Conservation (phyloP, 257 asterid species). For the Solanum bukasovii region DNA sequence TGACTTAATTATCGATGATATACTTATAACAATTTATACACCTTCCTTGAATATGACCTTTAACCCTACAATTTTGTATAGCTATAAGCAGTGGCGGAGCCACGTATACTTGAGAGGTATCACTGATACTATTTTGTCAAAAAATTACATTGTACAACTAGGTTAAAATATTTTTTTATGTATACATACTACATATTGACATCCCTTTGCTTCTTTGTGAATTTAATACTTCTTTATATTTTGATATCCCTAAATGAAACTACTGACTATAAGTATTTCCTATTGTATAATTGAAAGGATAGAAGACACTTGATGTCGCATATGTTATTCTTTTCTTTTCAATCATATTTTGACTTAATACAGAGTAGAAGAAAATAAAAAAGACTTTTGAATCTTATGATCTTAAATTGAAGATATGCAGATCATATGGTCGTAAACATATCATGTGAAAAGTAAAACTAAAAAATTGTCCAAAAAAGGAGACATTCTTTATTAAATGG, state of each 20-base stretch:
- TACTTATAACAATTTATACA: neutral
- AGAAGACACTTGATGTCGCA: neutral
- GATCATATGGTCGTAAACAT: neutral
- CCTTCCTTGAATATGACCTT: neutral
- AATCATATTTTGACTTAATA: neutral
- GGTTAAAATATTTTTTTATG: too few relatives aligned
- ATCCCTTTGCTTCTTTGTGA: neutral
- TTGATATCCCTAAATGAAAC: neutral
- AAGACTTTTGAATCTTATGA: neutral
- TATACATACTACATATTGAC: neutral
- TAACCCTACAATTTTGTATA: neutral
- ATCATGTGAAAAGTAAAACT: neutral
- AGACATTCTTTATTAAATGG: neutral
- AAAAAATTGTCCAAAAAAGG: too few relatives aligned
- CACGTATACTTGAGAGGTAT: neutral
- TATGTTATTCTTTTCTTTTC: neutral
- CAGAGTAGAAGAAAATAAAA: neutral
- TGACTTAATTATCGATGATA: neutral
- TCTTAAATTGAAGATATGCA: neutral
- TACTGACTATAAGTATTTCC: neutral
- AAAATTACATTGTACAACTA: neutral
- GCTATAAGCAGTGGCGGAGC: neutral
- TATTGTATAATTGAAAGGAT: neutral
- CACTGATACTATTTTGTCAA: neutral
- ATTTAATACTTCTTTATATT: neutral